phyloP scores from a whole-genome alignment of 1,139 yeast genomes.

The Kurtzmaniella natalensis region DNA sequence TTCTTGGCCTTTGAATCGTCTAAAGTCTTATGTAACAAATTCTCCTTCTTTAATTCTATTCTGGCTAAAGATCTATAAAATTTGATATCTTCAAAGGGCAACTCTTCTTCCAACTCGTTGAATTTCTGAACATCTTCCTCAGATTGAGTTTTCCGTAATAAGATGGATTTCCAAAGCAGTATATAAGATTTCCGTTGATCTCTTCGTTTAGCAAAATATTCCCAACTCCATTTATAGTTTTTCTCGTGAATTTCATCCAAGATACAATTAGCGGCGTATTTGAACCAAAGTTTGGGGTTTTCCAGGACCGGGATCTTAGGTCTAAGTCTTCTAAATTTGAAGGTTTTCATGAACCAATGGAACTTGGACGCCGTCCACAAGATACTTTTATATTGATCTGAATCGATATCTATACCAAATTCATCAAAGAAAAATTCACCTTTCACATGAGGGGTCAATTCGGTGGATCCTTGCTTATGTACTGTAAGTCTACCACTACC shows the following conservation, averaged over 20 bases:
- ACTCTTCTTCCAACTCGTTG: conserved; percentile 50
- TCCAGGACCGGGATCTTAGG: conserved; percentile 61
- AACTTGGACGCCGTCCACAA: conserved; percentile 79
- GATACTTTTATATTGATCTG: conserved; percentile 78
- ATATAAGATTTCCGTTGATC: conserved; percentile 70
- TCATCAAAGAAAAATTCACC: conserved; percentile 82
- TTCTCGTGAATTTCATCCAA: conserved; percentile 75
- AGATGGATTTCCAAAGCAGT: conserved; percentile 56
- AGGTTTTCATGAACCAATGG: conserved; percentile 74
- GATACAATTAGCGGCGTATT: conserved; percentile 72
- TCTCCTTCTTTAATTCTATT: conserved; percentile 57
- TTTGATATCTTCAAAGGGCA: conserved; percentile 75
- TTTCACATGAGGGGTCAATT: conserved; percentile 64
- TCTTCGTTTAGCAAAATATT: conserved; percentile 62
- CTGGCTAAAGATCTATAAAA: conserved; percentile 82
- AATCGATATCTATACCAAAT: conserved; percentile 78
- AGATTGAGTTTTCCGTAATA: conserved; percentile 30
- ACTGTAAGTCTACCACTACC: conserved; percentile 82
- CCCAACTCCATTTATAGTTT: conserved; percentile 89
- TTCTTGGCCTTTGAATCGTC: conserved; percentile 7
- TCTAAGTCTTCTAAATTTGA: conserved; percentile 65
- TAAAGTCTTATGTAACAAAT: conserved; percentile 11
- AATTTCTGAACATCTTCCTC: conserved; percentile 38
- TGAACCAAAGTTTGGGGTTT: conserved; percentile 78
- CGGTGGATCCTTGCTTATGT: conserved; percentile 74